These are phyloP conservation scores for Chaetomium fimeti DNA, from an alignment of 495 filamentous ascomycete species.

Conservation along the genomic window DNA sequence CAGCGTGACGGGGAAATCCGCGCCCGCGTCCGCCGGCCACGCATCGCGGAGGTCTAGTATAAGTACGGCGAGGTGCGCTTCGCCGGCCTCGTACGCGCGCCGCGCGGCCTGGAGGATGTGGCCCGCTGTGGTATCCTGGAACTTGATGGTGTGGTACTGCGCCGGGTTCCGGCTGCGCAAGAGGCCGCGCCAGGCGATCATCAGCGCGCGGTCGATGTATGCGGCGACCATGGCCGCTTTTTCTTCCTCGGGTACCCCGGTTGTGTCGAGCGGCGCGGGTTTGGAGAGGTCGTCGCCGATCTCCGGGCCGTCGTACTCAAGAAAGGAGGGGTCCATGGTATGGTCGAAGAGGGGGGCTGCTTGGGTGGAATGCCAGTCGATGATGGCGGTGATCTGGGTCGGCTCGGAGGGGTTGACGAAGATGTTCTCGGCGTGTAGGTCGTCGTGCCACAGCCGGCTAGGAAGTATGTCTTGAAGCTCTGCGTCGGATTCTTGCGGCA, in stretches of 20 bases:
- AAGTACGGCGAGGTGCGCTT: not conserved
- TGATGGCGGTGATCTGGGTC: constrained; percentile 8
- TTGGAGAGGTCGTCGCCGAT: not conserved
- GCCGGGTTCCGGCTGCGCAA: not conserved
- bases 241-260: not conserved
- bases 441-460: constrained; percentile 3
- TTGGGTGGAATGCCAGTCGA: constrained; percentile 9
- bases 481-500: not conserved
- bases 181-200: constrained; percentile 11
- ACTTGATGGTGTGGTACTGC: not conserved
- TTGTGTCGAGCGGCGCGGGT: not conserved
- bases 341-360: constrained; percentile 10
- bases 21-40: not conserved
- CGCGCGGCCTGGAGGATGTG: not conserved
- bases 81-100: constrained; percentile 6
- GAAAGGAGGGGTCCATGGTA: not conserved
- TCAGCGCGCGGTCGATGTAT: not conserved
- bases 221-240: not conserved
- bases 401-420: not conserved
- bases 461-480: not conserved
- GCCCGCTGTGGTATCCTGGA: not conserved
- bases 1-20: not conserved
- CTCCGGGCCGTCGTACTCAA: not conserved
- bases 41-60: not conserved
- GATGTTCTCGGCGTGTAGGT: constrained; percentile 8